Conservation (phyloP, 192 early-diverging fungal genomes). For the Coemansia sp. region DNA sequence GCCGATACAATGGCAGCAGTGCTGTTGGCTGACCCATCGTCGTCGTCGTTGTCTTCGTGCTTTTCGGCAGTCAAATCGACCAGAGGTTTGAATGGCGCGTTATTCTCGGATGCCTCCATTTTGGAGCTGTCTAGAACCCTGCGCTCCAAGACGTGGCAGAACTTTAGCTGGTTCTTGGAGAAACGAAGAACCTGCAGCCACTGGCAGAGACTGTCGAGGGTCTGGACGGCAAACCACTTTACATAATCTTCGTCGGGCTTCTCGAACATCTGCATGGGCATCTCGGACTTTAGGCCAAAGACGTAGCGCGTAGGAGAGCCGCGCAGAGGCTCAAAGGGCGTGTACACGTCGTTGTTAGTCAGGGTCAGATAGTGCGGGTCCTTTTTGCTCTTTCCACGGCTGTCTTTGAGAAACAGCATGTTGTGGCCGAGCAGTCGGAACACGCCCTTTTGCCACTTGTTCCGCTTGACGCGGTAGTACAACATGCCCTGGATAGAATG, state of each 20-base stretch:
- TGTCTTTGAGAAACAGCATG: constrained; percentile 39
- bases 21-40: constrained; percentile 7
- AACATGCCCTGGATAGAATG: constrained; percentile 63
- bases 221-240: constrained; percentile 49
- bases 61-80: constrained; percentile 35
- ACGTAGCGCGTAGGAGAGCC: constrained; percentile 76
- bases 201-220: constrained; percentile 40
- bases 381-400: constrained; percentile 34
- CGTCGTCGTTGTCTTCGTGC: constrained; percentile 9
- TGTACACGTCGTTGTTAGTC: constrained; percentile 82
- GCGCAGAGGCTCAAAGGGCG: constrained; percentile 64
- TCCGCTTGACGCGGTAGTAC: constrained; percentile 75
- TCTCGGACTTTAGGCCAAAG: constrained; percentile 82
- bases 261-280: constrained; percentile 76
- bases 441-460: constrained; percentile 82
- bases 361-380: constrained; percentile 55
- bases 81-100: constrained; percentile 30
- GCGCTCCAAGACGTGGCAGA: constrained; percentile 44
- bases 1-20: constrained; percentile 26
- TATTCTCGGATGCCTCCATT: constrained; percentile 12
- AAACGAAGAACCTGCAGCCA: constrained; percentile 45
- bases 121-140: constrained; percentile 27
- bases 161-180: constrained; percentile 52
- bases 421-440: constrained; percentile 57
- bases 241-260: constrained; percentile 82